Percentiles rank a stretch among this genome's conserved stretches.
Conservation (phyloP, 805 yeast genomes). For the Komagataella kurtzmanii region DNA sequence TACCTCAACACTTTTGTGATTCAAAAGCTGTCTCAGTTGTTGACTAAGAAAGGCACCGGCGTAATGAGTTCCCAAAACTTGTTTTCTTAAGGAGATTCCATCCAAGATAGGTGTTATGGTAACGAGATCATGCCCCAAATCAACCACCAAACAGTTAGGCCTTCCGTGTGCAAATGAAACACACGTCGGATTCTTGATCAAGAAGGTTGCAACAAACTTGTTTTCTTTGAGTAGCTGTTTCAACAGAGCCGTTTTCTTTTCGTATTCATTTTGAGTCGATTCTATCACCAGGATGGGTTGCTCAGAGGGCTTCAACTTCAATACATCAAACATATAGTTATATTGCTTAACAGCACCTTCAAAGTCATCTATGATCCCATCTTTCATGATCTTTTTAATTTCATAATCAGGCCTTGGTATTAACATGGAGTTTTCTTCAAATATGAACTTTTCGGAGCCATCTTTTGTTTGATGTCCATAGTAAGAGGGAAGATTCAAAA, state of each 20-base stretch:
- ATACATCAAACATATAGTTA: slow-evolving; percentile 38
- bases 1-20: slow-evolving; percentile 18
- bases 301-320: slow-evolving; percentile 42
- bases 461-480: slow-evolving; percentile 26
- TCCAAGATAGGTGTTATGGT: slow-evolving; percentile 77
- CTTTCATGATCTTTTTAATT: slow-evolving; percentile 42
- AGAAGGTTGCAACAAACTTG: slow-evolving; percentile 67
- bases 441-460: slow-evolving; percentile 10
- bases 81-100: slow-evolving; percentile 62
- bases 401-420: slow-evolving; percentile 34
- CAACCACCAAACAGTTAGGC: slow-evolving; percentile 77
- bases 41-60: slow-evolving; percentile 59
- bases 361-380: slow-evolving; percentile 69
- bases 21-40: slow-evolving; percentile 31
- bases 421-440: slow-evolving; percentile 18
- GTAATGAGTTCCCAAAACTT: slow-evolving; percentile 56
- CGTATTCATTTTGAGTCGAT: slow-evolving; percentile 70
- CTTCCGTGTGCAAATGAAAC: slow-evolving; percentile 82
- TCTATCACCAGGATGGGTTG: slow-evolving; percentile 78
- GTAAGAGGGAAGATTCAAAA: slow-evolving; percentile 57
- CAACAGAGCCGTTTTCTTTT: slow-evolving; percentile 54
- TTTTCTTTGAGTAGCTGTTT: slow-evolving; percentile 60
- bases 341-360: slow-evolving; percentile 73
- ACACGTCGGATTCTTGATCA: slow-evolving; percentile 78
- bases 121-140: slow-evolving; percentile 66